A percentile compares a stretch with the other conserved stretches of the same genome.
phyloP scores from a whole-genome alignment of 1,139 yeast genomes.

The Protomyces gravidus region DNA sequence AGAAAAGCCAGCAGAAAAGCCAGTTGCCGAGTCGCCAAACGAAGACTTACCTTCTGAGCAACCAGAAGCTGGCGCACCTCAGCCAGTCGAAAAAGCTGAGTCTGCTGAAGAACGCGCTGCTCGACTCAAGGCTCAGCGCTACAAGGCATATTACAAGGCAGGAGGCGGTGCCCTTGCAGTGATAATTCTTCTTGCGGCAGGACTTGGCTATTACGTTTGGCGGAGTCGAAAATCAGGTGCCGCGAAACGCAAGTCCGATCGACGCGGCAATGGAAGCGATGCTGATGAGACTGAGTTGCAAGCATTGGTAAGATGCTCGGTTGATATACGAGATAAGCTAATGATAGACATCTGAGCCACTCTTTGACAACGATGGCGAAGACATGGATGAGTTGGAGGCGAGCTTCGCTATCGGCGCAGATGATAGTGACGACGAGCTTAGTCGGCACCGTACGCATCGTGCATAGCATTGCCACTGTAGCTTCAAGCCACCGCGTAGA shows the following conservation, averaged over 20 bases:
- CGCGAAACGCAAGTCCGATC: constrained; percentile 26
- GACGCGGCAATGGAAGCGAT: constrained; percentile 8
- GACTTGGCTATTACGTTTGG: constrained; percentile 36
- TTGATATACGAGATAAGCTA: neutral
- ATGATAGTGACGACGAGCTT: neutral
- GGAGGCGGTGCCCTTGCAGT: constrained; percentile 43
- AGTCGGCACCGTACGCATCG: neutral
- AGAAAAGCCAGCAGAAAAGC: neutral
- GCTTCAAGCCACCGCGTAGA: too few relatives aligned
- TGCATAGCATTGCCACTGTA: too few relatives aligned
- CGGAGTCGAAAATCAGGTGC: constrained; percentile 30
- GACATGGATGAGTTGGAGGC: neutral
- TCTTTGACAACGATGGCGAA: neutral
- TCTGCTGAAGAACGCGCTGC: constrained; percentile 31
- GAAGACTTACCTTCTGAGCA: too few relatives aligned
- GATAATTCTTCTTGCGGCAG: constrained; percentile 38
- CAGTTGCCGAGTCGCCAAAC: neutral
- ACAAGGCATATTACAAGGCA: constrained; percentile 44
- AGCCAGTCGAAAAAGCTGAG: too few relatives aligned
- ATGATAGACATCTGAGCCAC: neutral
- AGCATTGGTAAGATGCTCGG: constrained; percentile 31
- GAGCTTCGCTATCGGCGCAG: neutral
- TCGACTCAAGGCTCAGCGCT: constrained; percentile 39
- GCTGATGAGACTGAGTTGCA: constrained; percentile 32
- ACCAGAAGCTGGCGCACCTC: too few relatives aligned